Conservation (phyloP, 2,329 filamentous ascomycete genomes). For the Stagonosporopsis tanaceti region DNA sequence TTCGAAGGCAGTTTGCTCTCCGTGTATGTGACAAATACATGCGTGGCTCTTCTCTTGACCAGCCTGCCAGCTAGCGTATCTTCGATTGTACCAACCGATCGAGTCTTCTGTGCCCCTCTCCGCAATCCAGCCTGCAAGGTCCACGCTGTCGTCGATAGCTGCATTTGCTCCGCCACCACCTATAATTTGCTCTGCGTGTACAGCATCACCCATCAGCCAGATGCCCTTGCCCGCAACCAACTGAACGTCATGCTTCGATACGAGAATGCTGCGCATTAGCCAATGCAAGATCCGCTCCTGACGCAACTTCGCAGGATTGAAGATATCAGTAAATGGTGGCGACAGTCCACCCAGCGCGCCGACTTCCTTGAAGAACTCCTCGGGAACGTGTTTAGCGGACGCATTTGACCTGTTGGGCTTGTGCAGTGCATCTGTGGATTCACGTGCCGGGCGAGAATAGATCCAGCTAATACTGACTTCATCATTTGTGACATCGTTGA, state of each 20-base stretch:
- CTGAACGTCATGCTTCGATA: slow-evolving; percentile 30
- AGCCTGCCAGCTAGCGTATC: slow-evolving; percentile 7
- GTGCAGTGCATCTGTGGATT: slow-evolving; percentile 42
- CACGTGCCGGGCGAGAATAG: slow-evolving; percentile 47
- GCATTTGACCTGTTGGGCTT: slow-evolving; percentile 42
- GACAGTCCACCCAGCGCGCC: slow-evolving; percentile 31
- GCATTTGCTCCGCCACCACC: slow-evolving; percentile 52
- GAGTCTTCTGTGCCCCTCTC: slow-evolving; percentile 4
- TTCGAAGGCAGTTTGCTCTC: neutral
- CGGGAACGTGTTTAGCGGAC: slow-evolving; percentile 46
- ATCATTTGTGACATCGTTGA: slow-evolving; percentile 35
- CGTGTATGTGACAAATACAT: slow-evolving; percentile 16
- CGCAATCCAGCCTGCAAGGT: slow-evolving; percentile 36
- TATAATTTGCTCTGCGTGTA: slow-evolving; percentile 52
- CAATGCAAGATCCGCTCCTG: slow-evolving; percentile 51
- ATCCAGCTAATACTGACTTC: slow-evolving; percentile 50
- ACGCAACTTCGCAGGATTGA: slow-evolving; percentile 41
- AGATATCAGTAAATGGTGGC: slow-evolving; percentile 44
- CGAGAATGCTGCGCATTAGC: slow-evolving; percentile 51
- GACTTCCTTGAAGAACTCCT: slow-evolving; percentile 49
- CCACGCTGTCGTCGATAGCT: slow-evolving; percentile 50
- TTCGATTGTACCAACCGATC: slow-evolving; percentile 9
- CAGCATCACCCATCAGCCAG: slow-evolving; percentile 48
- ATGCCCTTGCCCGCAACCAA: slow-evolving; percentile 17
- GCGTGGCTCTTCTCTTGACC: slow-evolving; percentile 7